Conservation (phyloP, 2,329 filamentous ascomycete genomes). For the Neopestalotiopsis clavispora region DNA sequence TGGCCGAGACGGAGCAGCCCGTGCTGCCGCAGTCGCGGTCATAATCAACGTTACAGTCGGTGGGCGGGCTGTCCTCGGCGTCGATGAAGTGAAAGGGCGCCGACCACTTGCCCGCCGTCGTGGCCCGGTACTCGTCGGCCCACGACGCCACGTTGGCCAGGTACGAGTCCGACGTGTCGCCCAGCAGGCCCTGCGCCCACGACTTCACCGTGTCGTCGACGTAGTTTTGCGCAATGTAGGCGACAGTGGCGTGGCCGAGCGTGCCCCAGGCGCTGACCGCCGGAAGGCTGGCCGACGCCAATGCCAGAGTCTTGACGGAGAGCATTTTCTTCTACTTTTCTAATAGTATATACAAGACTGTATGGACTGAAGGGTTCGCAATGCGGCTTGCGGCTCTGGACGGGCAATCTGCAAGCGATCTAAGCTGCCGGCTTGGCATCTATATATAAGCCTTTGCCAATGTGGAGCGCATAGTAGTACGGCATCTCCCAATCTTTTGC, state of each 20-base stretch:
- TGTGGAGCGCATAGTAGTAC: background rate
- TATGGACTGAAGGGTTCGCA: background rate
- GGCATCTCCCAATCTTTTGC: background rate
- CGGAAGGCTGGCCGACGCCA: slow-evolving; percentile 19
- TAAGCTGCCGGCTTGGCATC: background rate
- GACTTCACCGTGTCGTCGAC: slow-evolving; percentile 36
- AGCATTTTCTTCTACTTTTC: background rate
- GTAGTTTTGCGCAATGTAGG: slow-evolving; percentile 43
- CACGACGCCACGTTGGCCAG: slow-evolving; percentile 44
- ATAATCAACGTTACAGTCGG: slow-evolving; percentile 38
- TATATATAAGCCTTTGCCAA: background rate
- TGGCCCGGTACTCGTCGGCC: slow-evolving; percentile 41
- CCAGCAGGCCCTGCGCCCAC: slow-evolving; percentile 40
- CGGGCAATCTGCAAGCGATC: background rate
- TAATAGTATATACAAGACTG: background rate
- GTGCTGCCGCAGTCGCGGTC: slow-evolving; percentile 40
- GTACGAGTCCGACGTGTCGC: slow-evolving; percentile 34
- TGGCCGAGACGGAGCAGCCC: slow-evolving; percentile 37
- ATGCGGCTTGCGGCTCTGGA: background rate
- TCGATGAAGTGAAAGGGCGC: slow-evolving; percentile 45
- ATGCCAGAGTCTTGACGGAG: slow-evolving; percentile 5
- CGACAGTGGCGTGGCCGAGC: slow-evolving; percentile 45
- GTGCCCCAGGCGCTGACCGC: slow-evolving; percentile 22
- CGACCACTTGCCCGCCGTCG: slow-evolving; percentile 36
- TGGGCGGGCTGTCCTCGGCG: slow-evolving; percentile 42